Evolutionary conservation across 805 yeast species (phyloP), one percentile per base, ranked within the genome.

Genomic region (Ogataea pini): DNA sequence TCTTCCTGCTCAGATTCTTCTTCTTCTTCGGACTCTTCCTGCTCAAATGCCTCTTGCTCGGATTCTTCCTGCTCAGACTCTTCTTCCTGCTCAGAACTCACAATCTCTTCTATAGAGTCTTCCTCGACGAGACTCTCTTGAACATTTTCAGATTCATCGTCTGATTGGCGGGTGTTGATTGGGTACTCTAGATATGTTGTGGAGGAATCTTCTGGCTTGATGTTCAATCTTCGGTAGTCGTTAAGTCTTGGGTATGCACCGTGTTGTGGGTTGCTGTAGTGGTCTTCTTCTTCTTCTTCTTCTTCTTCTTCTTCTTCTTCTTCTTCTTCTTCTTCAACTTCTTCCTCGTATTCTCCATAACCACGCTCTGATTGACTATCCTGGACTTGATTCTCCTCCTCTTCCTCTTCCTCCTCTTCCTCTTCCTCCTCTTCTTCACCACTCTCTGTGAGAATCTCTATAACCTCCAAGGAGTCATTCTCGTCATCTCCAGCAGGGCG

Each of bases 361-460:
- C 47, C 49, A 22, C 31, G 42, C 28, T 50, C 51, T 20, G 44
- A 44, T 42, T 46, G 53, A 19, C 13, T 14, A 14, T 41, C 41
- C 19, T 52, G 50, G n/a, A 36, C 45, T 32, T 29, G 42, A 27
- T 44, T 41, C 17, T 43, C 44, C 14, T 46, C 44, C n/a, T 31
- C 38, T n/a, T 46, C 51, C 18, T 46, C 52, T 39, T 49, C 48
- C 24, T 40, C 49, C 22, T 16, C 42, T 19, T 44, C 45, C 12
- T 31, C 42, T 9, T 27, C 48, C 14, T 22, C 46, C 10, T 25
- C 50, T 4, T 50, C 47, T 10, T 50, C 47, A 14, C 49, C 63
- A 42, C 54, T 36, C 9, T 52, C 54, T 4, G 55, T 49, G 29
- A 47, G 50, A 16, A 52, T 44, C 10, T 56, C 58, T 9, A 44